These are phyloP conservation scores for Galerina sulciceps DNA, from an alignment of 768 basidiomycete species.

Conservation along the genomic window DNA sequence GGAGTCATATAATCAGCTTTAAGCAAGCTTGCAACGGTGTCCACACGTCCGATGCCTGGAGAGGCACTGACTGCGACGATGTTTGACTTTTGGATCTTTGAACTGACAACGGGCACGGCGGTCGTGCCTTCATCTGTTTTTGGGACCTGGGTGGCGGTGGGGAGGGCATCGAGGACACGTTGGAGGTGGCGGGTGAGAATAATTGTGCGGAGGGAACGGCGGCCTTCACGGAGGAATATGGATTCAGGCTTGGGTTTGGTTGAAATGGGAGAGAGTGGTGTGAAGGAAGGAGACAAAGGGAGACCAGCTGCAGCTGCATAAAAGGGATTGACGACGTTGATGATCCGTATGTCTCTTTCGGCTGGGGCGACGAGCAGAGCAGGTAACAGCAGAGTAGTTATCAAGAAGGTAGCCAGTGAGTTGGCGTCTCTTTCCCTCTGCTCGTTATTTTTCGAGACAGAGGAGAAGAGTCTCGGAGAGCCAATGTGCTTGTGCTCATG, in stretches of 20 bases:
- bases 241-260: slow-evolving; percentile 25
- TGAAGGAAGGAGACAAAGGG: slow-evolving; percentile 28
- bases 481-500: slow-evolving; percentile 79
- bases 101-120: slow-evolving; percentile 39
- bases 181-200: slow-evolving; percentile 82
- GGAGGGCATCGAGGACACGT: slow-evolving; percentile 81
- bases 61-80: slow-evolving; percentile 76
- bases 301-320: slow-evolving; percentile 76
- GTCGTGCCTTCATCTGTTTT: slow-evolving; percentile 39
- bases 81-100: slow-evolving; percentile 61
- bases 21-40: slow-evolving; percentile 64
- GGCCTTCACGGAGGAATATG: slow-evolving; percentile 63
- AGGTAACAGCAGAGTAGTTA: slow-evolving; percentile 80
- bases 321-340: slow-evolving; percentile 86
- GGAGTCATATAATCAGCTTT: slow-evolving; percentile 48
- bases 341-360: slow-evolving; percentile 90
- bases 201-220: slow-evolving; percentile 62
- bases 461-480: slow-evolving; percentile 34
- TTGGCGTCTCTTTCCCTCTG: slow-evolving; percentile 47
- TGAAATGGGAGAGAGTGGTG: slow-evolving; percentile 21
- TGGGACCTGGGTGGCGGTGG: slow-evolving; percentile 57
- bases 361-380: slow-evolving; percentile 78
- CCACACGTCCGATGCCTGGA: slow-evolving; percentile 75
- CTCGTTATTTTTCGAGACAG: slow-evolving; percentile 19
- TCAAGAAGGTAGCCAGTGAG: slow-evolving; percentile 75